phyloP scores from a whole-genome alignment of 2,329 filamentous ascomycete genomes.

The Macrophomina tecta region DNA sequence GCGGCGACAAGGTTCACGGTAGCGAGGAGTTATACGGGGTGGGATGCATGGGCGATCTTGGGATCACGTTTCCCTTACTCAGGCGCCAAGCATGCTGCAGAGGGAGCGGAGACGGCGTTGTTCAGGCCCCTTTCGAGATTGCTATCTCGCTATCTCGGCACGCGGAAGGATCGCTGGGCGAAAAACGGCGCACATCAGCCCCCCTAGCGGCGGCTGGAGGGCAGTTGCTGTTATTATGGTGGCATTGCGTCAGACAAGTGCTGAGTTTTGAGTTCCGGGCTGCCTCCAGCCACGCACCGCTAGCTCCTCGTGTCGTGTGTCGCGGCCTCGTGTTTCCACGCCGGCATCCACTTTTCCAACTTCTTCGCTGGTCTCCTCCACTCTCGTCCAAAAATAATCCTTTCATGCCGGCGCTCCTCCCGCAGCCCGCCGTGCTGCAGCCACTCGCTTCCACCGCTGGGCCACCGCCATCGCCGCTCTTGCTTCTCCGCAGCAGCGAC shows the following conservation, averaged over 20 bases:
- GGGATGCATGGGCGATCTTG: background rate
- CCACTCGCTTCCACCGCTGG: background rate
- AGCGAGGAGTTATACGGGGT: constrained; percentile 24
- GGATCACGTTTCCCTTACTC: constrained; percentile 1
- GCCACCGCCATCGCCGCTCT: background rate
- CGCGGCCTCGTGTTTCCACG: background rate
- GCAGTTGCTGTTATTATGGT: background rate
- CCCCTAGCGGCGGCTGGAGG: background rate
- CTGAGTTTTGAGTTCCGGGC: background rate
- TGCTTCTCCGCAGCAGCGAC: constrained; percentile 1
- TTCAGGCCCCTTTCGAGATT: background rate
- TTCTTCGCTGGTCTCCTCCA: constrained; percentile 3
- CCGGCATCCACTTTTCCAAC: background rate
- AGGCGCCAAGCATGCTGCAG: background rate
- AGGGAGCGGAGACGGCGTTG: background rate
- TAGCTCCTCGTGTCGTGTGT: constrained; percentile 7
- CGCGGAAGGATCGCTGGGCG: background rate
- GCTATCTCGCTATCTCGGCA: constrained; percentile 18
- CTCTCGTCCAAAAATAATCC: background rate
- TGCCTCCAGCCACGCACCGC: background rate
- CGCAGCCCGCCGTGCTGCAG: background rate
- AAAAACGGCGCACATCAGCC: background rate
- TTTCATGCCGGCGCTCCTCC: background rate
- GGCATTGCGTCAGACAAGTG: constrained; percentile 10
- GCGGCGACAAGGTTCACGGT: background rate